Percentiles rank a stretch among this genome's conserved stretches.
Evolutionary conservation across 305 asterid genomes (phyloP).

Genomic region (Fraxinus velutina): DNA sequence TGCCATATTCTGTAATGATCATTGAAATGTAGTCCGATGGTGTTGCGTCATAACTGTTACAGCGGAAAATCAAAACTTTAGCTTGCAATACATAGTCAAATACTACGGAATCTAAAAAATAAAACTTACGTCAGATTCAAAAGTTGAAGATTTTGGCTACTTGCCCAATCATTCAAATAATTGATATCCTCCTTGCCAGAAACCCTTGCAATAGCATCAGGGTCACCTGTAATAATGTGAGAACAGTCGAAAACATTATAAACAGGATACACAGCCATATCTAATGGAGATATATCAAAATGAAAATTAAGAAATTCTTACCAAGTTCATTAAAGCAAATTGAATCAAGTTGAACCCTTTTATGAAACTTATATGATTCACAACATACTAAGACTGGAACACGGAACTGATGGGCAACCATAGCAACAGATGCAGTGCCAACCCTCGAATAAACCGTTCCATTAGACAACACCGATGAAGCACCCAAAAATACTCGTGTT

Average conservation of each 20-base stretch:
- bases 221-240: slow-evolving; percentile 52
- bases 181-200: slow-evolving; percentile 57
- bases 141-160: slow-evolving; percentile 64
- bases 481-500: slow-evolving; percentile 87
- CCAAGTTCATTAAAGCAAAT: slow-evolving; percentile 89
- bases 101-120: background rate
- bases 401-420: slow-evolving; percentile 90
- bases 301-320: slow-evolving; percentile 24
- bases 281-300: background rate
- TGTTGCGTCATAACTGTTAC: slow-evolving; percentile 77
- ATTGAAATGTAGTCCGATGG: slow-evolving; percentile 79
- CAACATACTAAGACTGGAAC: slow-evolving; percentile 90
- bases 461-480: slow-evolving; percentile 81
- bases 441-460: slow-evolving; percentile 95
- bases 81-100: slow-evolving; percentile 1
- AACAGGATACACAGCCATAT: background rate
- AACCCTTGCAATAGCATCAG: slow-evolving; percentile 67
- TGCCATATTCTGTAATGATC: slow-evolving; percentile 85
- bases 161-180: slow-evolving; percentile 57
- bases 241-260: background rate
- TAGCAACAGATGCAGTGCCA: slow-evolving; percentile 92
- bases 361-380: slow-evolving; percentile 94
- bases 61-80: slow-evolving; percentile 23
- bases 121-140: slow-evolving; percentile 64
- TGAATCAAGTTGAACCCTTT: slow-evolving; percentile 93